These are phyloP conservation scores for Trichoderma cornu-damae DNA, from an alignment of 2,329 filamentous ascomycete genomes.

Conservation along the genomic window DNA sequence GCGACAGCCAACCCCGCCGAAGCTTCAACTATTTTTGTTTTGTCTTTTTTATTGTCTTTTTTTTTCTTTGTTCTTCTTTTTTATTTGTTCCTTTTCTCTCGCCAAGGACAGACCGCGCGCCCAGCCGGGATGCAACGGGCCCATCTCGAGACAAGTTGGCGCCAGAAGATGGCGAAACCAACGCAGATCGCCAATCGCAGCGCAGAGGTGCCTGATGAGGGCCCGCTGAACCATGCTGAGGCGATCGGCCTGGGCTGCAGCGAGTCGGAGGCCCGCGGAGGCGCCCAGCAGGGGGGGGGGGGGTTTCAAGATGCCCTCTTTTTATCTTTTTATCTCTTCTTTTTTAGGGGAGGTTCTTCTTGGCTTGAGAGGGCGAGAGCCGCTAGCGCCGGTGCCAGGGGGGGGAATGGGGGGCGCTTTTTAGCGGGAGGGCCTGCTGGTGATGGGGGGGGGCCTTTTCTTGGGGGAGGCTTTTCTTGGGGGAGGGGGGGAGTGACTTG, in stretches of 20 bases:
- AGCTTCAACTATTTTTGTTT: no score
- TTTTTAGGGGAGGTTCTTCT: no score
- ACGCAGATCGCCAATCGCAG: slow-evolving; percentile 12
- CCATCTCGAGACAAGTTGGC: background rate
- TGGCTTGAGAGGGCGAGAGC: background rate
- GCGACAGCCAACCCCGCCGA: no score
- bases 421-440: background rate
- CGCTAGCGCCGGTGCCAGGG: background rate
- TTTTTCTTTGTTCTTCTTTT: background rate
- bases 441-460: no score
- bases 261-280: background rate
- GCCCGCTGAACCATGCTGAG: slow-evolving; percentile 11
- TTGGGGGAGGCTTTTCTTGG: no score
- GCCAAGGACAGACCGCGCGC: background rate
- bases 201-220: slow-evolving; percentile 13
- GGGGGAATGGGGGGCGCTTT: no score
- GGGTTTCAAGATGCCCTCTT: slow-evolving; percentile 10
- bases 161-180: no score
- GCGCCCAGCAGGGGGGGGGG: slow-evolving; percentile 1
- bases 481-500: background rate
- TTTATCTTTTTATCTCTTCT: no score
- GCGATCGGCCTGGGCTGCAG: slow-evolving; percentile 6
- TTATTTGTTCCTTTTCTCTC: background rate
- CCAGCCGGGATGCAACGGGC: background rate
- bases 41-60: no score